Base-by-base conservation (phyloP, 495 filamentous ascomycete species). In the Cercophora sp. region DNA sequence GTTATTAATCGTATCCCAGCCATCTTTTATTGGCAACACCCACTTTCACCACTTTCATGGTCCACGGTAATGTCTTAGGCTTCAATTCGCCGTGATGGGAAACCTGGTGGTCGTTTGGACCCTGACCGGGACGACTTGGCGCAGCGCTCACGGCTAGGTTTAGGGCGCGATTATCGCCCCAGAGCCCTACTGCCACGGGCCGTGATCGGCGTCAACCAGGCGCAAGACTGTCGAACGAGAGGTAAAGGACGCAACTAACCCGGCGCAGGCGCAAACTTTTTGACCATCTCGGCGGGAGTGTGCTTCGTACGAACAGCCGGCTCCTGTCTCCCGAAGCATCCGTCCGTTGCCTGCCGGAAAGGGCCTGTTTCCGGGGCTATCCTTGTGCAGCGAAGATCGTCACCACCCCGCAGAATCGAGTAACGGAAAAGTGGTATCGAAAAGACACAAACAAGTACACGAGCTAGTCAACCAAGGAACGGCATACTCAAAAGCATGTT, bases 261-360 rank as follows among this genome's bases (percentile, higher is more conserved):
- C 20, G 11, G 40, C 40, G 22, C 40, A 25, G 22, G 5, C 3
- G 13, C 40, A 43, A 22, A 18, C 26, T 43, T 25, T 15, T 10
- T 25, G 20, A n/a, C n/a, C n/a, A n/a, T n/a, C n/a, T n/a, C n/a
- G n/a, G n/a, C n/a, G n/a, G n/a, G n/a, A n/a, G n/a, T n/a, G n/a
- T n/a, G n/a, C n/a, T 25, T 43, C 40, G 22, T 43, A 15, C 26
- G 22, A 5, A 8, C 8, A 4, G 20, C 18, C 18, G 40, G 40
- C 8, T 22, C 8, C 18, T 25, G 20, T 43, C 19, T 43, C 40
- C 39, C 39, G 39, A 4, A 42, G 8, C 16, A 42, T 42, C 39
- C 40, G 40, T 10, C 20, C 40, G 18, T 43, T 43, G 40, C 40
- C 40, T 43, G 40, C 40, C 40, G 40, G 40, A 22, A 43, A 15